Conservation (phyloP, 495 filamentous ascomycete genomes). For the Xylaria castorea region DNA sequence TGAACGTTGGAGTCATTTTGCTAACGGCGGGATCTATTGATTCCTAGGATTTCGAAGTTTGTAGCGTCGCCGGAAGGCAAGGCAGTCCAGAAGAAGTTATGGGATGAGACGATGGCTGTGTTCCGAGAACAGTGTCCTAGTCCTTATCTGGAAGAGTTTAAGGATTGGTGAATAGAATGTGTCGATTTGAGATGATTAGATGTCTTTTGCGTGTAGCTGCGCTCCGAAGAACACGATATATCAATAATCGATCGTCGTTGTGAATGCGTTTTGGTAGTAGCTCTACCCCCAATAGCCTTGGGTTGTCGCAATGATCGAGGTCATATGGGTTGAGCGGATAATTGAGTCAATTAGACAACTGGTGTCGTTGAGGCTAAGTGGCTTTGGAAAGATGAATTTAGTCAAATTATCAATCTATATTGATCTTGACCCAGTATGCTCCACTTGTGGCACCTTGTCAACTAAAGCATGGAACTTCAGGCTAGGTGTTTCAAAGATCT, state of each 20-base stretch:
- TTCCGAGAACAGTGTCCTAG: constrained; percentile 30
- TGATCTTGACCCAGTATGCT: background rate
- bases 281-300: background rate
- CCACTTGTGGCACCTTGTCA: background rate
- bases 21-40: background rate
- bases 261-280: background rate
- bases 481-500: background rate
- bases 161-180: constrained; percentile 5
- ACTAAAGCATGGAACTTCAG: background rate
- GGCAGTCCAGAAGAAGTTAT: constrained; percentile 45
- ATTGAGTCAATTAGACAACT: background rate
- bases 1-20: background rate
- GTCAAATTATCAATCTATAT: background rate
- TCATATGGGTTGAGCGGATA: background rate
- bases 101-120: constrained; percentile 52
- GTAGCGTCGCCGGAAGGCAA: constrained; percentile 48
- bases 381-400: background rate
- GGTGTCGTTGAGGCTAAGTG: background rate
- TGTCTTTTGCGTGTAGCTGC: background rate
- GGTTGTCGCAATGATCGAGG: background rate
- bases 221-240: background rate
- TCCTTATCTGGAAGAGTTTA: constrained; percentile 32
- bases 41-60: constrained; percentile 33
- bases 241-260: background rate
- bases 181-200: background rate